A percentile compares a stretch with the other conserved stretches of the same genome.
phyloP scores from a whole-genome alignment of 176 grass and related monocot genomes.

The Hordeum marinum region DNA sequence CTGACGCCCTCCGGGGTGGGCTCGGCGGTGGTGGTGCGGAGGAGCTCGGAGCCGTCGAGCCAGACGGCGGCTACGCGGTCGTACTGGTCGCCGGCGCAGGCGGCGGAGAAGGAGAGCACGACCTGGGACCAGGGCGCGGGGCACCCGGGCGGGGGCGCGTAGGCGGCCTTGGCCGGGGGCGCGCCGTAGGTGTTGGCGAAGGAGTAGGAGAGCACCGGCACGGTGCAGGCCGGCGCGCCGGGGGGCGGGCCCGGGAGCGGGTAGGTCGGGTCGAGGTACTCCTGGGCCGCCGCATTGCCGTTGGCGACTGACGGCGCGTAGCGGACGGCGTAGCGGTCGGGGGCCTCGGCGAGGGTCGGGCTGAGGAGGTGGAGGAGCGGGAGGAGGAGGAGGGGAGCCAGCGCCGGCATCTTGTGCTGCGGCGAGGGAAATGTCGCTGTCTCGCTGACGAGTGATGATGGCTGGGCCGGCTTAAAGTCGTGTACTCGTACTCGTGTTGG shows the following conservation, averaged over 20 bases:
- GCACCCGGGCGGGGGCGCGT: slow-evolving; percentile 50
- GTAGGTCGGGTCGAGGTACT: slow-evolving; percentile 68
- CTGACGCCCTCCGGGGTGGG: slow-evolving; percentile 56
- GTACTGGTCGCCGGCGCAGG: slow-evolving; percentile 77
- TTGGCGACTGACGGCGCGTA: neutral
- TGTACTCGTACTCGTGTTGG: neutral
- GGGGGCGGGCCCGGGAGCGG: slow-evolving; percentile 28
- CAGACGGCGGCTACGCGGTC: slow-evolving; percentile 84
- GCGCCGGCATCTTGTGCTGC: neutral
- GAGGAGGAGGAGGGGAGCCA: neutral
- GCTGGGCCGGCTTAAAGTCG: no score
- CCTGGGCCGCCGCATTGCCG: slow-evolving; percentile 11
- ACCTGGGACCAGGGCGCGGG: slow-evolving; percentile 61
- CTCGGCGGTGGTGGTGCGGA: slow-evolving; percentile 86
- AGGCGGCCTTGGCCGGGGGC: slow-evolving; percentile 40
- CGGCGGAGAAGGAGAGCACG: slow-evolving; percentile 66
- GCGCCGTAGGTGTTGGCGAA: slow-evolving; percentile 78
- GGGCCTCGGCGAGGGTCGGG: neutral
- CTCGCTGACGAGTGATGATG: neutral
- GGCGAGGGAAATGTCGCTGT: neutral
- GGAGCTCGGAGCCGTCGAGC: slow-evolving; percentile 78
- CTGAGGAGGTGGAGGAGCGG: slow-evolving; percentile 12
- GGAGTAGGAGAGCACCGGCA: slow-evolving; percentile 60
- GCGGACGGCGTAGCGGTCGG: slow-evolving; percentile 12
- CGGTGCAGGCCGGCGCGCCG: slow-evolving; percentile 32